Percentiles rank a stretch among this genome's conserved stretches.
Conservation (phyloP, 2,329 filamentous ascomycete species). For the Passalora sequoiae region DNA sequence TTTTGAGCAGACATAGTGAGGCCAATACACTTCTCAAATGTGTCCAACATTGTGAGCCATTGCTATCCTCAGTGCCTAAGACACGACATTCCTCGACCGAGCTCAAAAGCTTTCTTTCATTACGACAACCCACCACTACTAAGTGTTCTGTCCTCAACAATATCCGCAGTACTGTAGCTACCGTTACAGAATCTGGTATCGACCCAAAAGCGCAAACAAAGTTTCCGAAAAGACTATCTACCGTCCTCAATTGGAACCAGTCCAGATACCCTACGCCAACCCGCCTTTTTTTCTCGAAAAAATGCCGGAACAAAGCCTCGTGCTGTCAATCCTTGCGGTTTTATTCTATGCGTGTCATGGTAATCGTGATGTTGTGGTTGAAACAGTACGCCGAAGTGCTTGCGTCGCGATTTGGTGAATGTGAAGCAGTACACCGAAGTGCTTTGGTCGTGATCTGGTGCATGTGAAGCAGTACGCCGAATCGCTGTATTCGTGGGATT, state of each 20-base stretch:
- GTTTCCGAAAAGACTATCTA: conserved; percentile 9
- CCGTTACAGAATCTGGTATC: conserved; percentile 2
- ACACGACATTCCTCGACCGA: too few species aligned
- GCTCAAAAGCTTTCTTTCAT: too few species aligned
- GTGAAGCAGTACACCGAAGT: conserved; percentile 5
- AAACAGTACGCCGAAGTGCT: conserved; percentile 12
- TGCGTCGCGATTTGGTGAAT: neutral
- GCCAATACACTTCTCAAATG: too few species aligned
- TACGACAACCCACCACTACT: too few species aligned
- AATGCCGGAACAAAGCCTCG: neutral
- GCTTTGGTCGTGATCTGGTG: neutral
- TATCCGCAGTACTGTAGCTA: neutral
- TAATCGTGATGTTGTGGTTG: neutral
- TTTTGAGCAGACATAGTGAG: too few species aligned
- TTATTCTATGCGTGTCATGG: conserved; percentile 3
- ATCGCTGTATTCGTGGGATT: neutral
- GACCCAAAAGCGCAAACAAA: conserved; percentile 4
- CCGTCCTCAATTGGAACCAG: neutral
- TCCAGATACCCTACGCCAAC: neutral
- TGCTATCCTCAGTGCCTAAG: too few species aligned
- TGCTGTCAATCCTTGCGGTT: conserved; percentile 1
- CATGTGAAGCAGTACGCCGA: conserved; percentile 4
- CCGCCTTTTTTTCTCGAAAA: too few species aligned
- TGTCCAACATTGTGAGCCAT: too few species aligned
- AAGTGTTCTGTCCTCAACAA: neutral